These are phyloP conservation scores for Bryum argenteum DNA, from an alignment of 225 moss, liverwort and hornwort species.

Conservation along the genomic window DNA sequence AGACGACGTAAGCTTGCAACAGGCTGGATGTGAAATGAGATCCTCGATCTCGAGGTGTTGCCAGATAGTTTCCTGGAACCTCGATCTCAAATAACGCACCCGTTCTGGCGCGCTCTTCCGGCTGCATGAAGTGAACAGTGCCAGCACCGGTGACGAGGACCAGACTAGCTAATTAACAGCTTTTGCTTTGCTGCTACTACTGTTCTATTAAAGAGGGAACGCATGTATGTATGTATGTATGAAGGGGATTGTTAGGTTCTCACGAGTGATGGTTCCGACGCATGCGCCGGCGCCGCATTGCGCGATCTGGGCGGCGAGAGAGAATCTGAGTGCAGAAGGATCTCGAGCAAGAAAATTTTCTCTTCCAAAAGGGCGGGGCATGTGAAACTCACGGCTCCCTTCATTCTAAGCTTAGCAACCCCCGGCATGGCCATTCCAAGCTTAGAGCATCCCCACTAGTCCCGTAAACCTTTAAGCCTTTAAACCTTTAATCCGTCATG, in stretches of 20 bases:
- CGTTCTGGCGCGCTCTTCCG: conserved; percentile 60
- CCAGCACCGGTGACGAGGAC: conserved; percentile 38
- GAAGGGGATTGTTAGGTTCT: background rate
- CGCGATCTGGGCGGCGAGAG: background rate
- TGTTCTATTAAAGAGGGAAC: too few relatives aligned
- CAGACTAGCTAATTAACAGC: background rate
- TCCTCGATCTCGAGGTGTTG: conserved; percentile 3
- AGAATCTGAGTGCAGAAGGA: background rate
- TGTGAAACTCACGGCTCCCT: conserved; percentile 1
- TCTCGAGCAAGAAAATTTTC: background rate
- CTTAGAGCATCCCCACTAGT: background rate
- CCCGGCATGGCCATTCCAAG: conserved; percentile 18
- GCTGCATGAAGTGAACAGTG: conserved; percentile 53
- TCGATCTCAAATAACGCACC: conserved; percentile 62
- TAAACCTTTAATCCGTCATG: too few relatives aligned
- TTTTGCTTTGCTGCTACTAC: background rate
- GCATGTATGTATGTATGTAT: background rate
- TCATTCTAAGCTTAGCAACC: conserved; percentile 10
- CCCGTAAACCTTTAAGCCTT: background rate
- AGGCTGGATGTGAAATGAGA: conserved; percentile 10
- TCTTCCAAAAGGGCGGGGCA: background rate
- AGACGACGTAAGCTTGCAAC: conserved; percentile 2
- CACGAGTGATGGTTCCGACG: background rate
- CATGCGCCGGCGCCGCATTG: conserved; percentile 16
- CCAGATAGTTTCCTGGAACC: conserved; percentile 36